Base-by-base conservation (phyloP, 2,329 filamentous ascomycete species). In the Mycocentrospora acerina region DNA sequence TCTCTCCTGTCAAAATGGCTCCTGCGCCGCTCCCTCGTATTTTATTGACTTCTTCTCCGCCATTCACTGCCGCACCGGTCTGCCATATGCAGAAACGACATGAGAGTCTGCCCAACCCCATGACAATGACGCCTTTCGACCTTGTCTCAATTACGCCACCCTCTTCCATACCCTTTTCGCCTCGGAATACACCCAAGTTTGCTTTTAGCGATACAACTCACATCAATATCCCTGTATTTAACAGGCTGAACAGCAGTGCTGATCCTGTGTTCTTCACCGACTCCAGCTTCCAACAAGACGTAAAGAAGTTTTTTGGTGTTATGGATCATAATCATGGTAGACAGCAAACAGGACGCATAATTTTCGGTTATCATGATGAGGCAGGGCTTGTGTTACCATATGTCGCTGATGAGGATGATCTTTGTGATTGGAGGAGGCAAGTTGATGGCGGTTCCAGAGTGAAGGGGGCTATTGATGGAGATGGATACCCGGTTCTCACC, bases 311-410 rank as follows among this genome's bases (percentile, higher is more conserved):
- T 24, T 55, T 50, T 19, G 42, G 39, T 2, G 12, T 34, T 14
- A 2, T 28, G 0, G 67, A 96, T 95, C 74, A 96, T 95, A 72
- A 95, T 90, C 29, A 87, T 90, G 0, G 90, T 90, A 39, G 89
- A 86, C 4, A 90, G 90, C 71, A 29, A 14, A n/a, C 11, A 7
- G 13, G 13, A 9, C 33, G 24, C 19, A 34, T 14, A 10, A 24
- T 14, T 95, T 90, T 22, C 95, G 78, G 32, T 84, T 90, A 29
- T 90, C 90, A 2, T 15, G 8, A 32, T 7, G 11, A 32, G 9
- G 15, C 7, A 15, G 32, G 18, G 24, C 11, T 34, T 11, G 22
- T 35, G 1, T 11, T 37, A 1, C 38, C 31, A 1, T 57, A 54
- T 30, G 33, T 34, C 3, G 38, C 46, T 8, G 29, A 33, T 3